These are phyloP conservation scores for Talaromyces liani DNA, from an alignment of 495 filamentous ascomycete genomes.

Conservation along the genomic window DNA sequence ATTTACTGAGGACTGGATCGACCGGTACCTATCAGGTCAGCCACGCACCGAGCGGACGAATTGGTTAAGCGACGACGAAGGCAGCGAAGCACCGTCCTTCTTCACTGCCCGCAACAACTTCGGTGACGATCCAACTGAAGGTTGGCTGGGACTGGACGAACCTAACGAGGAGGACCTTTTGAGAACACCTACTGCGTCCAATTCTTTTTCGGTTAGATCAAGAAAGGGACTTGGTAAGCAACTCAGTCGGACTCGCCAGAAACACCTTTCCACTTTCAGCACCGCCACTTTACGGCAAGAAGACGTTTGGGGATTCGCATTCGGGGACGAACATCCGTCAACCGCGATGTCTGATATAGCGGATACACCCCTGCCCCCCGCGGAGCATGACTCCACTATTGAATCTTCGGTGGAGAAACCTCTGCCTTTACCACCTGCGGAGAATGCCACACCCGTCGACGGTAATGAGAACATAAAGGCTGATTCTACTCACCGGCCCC, in stretches of 20 bases:
- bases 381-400: slow-evolving; percentile 14
- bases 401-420: slow-evolving; percentile 36
- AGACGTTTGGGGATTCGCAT: slow-evolving; percentile 43
- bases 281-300: slow-evolving; percentile 59
- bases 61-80: slow-evolving; percentile 71
- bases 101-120: slow-evolving; percentile 36
- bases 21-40: slow-evolving; percentile 60
- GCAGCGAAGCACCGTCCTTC: slow-evolving; percentile 42
- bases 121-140: slow-evolving; percentile 35
- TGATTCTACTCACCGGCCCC: slow-evolving; percentile 11
- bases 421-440: slow-evolving; percentile 35
- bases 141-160: slow-evolving; percentile 38
- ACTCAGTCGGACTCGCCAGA: slow-evolving; percentile 30
- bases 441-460: slow-evolving; percentile 13
- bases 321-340: slow-evolving; percentile 33
- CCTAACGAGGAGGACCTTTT: slow-evolving; percentile 31
- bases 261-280: slow-evolving; percentile 44
- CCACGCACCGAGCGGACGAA: slow-evolving; percentile 54
- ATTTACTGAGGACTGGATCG: slow-evolving; percentile 73
- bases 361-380: slow-evolving; percentile 17
- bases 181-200: slow-evolving; percentile 36
- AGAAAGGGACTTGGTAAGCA: slow-evolving; percentile 4
- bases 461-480: slow-evolving; percentile 3
- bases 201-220: slow-evolving; percentile 12
- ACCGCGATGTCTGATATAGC: slow-evolving; percentile 28